Percentiles rank a stretch among this genome's conserved stretches.
Conservation (phyloP, 2,329 filamentous ascomycete genomes). For the Pyrenophora tritici-repentis region DNA sequence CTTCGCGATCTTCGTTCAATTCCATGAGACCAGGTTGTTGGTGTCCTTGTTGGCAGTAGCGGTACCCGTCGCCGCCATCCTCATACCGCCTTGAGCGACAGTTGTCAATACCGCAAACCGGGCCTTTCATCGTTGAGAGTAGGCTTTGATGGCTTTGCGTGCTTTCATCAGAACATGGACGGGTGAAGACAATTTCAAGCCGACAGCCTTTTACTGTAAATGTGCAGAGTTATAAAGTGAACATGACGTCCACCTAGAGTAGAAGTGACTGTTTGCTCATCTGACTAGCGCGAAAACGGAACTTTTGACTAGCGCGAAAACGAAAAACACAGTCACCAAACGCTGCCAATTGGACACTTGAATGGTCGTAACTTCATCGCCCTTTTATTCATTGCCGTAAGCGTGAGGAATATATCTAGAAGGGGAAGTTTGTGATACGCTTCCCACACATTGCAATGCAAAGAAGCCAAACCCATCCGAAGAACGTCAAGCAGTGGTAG, state of each 20-base stretch:
- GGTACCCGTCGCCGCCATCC: conserved; percentile 74
- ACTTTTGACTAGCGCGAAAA: conserved; percentile 31
- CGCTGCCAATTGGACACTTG: conserved; percentile 25
- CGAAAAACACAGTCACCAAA: conserved; percentile 25
- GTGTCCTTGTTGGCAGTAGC: conserved; percentile 82
- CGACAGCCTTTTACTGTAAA: neutral
- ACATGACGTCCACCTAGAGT: neutral
- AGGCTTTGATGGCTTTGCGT: neutral
- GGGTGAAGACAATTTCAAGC: neutral
- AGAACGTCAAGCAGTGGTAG: conserved; percentile 43
- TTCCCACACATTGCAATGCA: conserved; percentile 47
- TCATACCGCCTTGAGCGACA: conserved; percentile 71
- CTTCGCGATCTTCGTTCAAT: conserved; percentile 23
- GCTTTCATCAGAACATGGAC: neutral
- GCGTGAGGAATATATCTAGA: conserved; percentile 44
- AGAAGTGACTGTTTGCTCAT: no score
- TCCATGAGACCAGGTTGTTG: conserved; percentile 52
- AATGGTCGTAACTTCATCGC: conserved; percentile 42
- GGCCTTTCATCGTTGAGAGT: conserved; percentile 29
- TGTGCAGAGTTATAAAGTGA: neutral
- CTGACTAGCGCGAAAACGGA: no score
- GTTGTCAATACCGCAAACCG: conserved; percentile 60
- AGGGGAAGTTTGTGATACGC: conserved; percentile 42
- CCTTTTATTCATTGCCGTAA: conserved; percentile 45
- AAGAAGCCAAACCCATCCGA: conserved; percentile 45